These are phyloP conservation scores for Cryptomeria japonica DNA, from an alignment of 75 land plant species.

Conservation along the genomic window DNA sequence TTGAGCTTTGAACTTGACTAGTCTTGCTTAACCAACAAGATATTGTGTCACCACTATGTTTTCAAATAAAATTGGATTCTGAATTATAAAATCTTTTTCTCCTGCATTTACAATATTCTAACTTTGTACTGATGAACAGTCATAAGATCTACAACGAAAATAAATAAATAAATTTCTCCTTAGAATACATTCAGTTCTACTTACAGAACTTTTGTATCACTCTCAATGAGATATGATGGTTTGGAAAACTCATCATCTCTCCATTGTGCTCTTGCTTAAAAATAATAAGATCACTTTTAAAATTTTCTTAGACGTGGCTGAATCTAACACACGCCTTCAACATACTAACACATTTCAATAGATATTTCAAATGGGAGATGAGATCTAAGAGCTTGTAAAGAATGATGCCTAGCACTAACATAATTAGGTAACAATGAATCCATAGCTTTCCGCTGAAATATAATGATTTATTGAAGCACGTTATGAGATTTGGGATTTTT, in stretches of 20 bases:
- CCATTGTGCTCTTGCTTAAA: neutral
- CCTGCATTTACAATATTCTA: too few species aligned
- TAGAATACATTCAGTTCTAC: neutral
- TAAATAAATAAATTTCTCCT: neutral
- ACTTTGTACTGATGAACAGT: too few species aligned
- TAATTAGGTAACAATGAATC: neutral
- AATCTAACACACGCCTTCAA: too few species aligned
- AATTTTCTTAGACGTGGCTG: too few species aligned
- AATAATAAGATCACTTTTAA: too few species aligned
- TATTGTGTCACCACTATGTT: too few species aligned
- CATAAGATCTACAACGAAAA: neutral
- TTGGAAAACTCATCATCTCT: neutral
- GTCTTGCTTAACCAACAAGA: too few species aligned
- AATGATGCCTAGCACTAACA: neutral
- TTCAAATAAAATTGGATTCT: too few species aligned
- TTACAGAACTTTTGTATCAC: neutral
- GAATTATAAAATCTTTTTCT: too few species aligned
- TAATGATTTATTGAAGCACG: neutral
- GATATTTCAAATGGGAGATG: neutral
- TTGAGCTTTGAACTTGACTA: too few species aligned
- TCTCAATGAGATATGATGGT: neutral
- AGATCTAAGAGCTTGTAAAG: neutral
- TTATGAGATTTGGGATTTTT: neutral
- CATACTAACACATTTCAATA: too few species aligned
- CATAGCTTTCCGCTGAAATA: too few species aligned